phyloP scores from a whole-genome alignment of 2,329 filamentous ascomycete species.

The Exophiala aquamarina region DNA sequence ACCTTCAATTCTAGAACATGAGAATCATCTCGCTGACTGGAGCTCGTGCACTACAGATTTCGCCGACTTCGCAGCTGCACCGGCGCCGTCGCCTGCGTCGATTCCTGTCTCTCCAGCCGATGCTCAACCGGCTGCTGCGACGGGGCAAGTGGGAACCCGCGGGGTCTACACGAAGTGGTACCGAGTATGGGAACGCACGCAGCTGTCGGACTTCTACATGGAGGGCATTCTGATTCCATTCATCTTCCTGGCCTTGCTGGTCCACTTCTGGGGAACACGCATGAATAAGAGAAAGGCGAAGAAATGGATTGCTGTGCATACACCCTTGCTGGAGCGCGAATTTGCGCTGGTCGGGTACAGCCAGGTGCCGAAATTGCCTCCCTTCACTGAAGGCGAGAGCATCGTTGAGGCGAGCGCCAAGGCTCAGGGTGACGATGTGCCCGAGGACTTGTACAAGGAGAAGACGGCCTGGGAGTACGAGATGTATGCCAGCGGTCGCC shows the following conservation, averaged over 20 bases:
- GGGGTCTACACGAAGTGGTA: conserved; percentile 88
- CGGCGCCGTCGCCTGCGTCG: conserved; percentile 37
- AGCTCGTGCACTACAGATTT: conserved; percentile 85
- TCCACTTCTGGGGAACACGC: conserved; percentile 79
- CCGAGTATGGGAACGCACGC: conserved; percentile 88
- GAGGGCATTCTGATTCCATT: conserved; percentile 80
- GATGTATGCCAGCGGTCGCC: conserved; percentile 84
- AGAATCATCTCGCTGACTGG: no score
- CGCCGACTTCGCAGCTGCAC: conserved; percentile 76
- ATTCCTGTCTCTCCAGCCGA: conserved; percentile 47
- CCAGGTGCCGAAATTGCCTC: conserved; percentile 47
- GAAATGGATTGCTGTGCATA: conserved; percentile 76
- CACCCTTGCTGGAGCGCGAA: conserved; percentile 70
- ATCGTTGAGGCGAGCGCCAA: conserved; percentile 34
- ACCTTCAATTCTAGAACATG: no score
- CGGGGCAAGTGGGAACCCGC: conserved; percentile 43
- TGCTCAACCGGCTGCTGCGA: conserved; percentile 46
- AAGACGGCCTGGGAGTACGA: conserved; percentile 83
- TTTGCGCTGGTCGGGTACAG: conserved; percentile 85
- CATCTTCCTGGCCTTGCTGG: conserved; percentile 69
- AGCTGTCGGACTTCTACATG: conserved; percentile 77
- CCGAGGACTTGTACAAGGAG: conserved; percentile 72
- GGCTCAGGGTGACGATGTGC: conserved; percentile 41
- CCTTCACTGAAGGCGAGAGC: conserved; percentile 42
- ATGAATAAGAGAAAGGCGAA: conserved; percentile 78